Base-by-base conservation (phyloP, 768 basidiomycete species). In the Boletales sp. region DNA sequence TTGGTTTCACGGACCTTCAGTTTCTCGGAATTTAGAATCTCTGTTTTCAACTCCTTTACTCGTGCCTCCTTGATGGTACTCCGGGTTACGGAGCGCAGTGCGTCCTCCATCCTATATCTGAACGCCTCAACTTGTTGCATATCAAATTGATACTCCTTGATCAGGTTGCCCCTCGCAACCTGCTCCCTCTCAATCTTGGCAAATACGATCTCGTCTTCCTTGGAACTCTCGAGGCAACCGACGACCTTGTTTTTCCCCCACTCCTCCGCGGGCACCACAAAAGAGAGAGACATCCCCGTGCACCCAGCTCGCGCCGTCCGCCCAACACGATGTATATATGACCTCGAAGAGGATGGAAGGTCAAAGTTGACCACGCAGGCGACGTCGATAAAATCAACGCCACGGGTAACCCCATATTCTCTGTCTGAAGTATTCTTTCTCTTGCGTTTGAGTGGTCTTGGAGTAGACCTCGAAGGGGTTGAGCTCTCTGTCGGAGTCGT, bases 321-420 rank as follows among this genome's bases (percentile, higher is more conserved):
- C 12, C 96, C 96, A 14, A 98, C 87, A 43, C 96, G 86, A 66
- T 99, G 96, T 0, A 90, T 94, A 64, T 99, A 99, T 12, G 93
- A 81, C 15, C 84, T 85, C 5, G 90, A 79, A 0, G 92, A 86
- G 1, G 82, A 74, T 1, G 96, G 96, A n/a, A 98, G 78, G 69
- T 99, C 96, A 69, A 98, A 99, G 73, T 99, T 99, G 66, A 99
- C 80, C 4, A 99, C 95, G 59, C 94, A 97, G 10, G 94, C 84
- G 48, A 98, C 96, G 57, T 96, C 90, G 54, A 97, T 79, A 67
- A 99, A 99, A 70, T 99, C 96, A 50, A 98, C 84, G 3, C 96
- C 96, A 41, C 96, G 87, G 1, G 92, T 92, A 43, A 97, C 90
- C 33, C 94, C 93, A 57, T 94, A 97, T 65, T 95, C 91, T 44